Evolutionary conservation across 176 grass and related monocot species (phyloP), one percentile per base, ranked within the genome.

Genomic region (Secale cereale): DNA sequence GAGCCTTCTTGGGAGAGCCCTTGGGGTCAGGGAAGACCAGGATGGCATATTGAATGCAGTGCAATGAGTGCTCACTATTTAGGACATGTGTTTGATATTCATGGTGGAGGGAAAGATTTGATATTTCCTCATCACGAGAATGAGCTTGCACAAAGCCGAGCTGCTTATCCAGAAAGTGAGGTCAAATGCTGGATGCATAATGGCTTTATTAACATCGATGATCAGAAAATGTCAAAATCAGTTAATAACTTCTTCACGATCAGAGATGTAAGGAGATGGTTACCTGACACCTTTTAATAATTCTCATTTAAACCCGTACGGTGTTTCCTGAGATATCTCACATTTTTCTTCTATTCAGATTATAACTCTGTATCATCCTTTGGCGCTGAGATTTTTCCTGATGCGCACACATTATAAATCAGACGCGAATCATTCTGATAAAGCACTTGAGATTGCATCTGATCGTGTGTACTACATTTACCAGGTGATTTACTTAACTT

Each of bases 401-500:
- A 99, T 99, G 97, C 91, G 92, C 43, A 97, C 94, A 20, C 97
- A 99, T 80, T 99, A 99, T 67, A 89, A 90, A 65, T 83, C 91
- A 19, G 97, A 99, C 78, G 94, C 96, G 59, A 99, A 99, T 71
- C 88, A 97, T 59, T 97, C 97, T 59, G 94, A 91, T 68, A 85
- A 77, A 64, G 87, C 84, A 27, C 77, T 99, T 9, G 77, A 87
- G 81, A 85, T 67, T 40, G 91, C 92, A 64, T 99, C 94, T 67
- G 94, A 92, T 73, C 90, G 97, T 40, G 90, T 92, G 0, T 99
- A 88, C 77, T 99, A 99, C 76, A 92, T 99, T 81, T 99, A 90
- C 82, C 97, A 97, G 94, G 97, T 99, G 59, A n/a, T 57, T 85
- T 67, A 28, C 36, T 27, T 80, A 81, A 25, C 6, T 78, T 52